These are phyloP conservation scores for Cryptosporidium tyzzeri DNA, from an alignment of 169 alveolate species.

Conservation along the genomic window DNA sequence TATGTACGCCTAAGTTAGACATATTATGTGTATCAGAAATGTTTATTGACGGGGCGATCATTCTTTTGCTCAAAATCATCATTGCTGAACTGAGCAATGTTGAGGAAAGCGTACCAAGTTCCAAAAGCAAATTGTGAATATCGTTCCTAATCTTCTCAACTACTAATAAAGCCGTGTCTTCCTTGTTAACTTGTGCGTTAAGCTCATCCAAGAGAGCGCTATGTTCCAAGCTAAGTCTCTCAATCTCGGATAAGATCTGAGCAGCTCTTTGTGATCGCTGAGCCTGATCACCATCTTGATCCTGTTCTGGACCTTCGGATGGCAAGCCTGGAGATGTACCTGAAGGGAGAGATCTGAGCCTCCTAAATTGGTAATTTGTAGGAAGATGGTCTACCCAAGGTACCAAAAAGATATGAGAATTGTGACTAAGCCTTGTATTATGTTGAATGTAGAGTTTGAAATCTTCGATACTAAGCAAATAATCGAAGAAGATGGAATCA, in stretches of 20 bases:
- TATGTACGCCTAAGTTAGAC: not conserved
- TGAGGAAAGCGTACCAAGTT: slow-evolving; percentile 20
- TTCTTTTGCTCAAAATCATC: slow-evolving; percentile 5
- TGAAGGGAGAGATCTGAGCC: slow-evolving; percentile 20
- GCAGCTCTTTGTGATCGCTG: not conserved
- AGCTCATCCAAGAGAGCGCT: not conserved
- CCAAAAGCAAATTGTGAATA: slow-evolving; percentile 25
- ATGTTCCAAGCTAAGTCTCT: slow-evolving; percentile 36
- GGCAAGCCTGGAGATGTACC: slow-evolving; percentile 7
- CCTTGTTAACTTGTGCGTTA: not conserved
- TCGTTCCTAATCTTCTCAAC: slow-evolving; percentile 13
- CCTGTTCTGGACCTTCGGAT: slow-evolving; percentile 17
- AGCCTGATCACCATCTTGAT: not conserved
- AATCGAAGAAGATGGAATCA: not conserved
- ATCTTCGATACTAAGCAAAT: not conserved
- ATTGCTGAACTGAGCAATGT: slow-evolving; percentile 20
- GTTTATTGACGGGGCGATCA: not conserved
- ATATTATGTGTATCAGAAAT: not conserved
- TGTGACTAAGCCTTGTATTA: not conserved
- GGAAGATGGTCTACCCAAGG: slow-evolving; percentile 62
- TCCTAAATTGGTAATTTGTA: slow-evolving; percentile 34
- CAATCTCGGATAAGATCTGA: slow-evolving; percentile 46
- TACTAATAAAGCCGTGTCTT: not conserved
- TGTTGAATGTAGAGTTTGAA: slow-evolving; percentile 1
- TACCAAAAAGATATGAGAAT: not conserved